Conservation (phyloP, 225 moss, liverwort and hornwort species). For the Thuidium tamariscinum region DNA sequence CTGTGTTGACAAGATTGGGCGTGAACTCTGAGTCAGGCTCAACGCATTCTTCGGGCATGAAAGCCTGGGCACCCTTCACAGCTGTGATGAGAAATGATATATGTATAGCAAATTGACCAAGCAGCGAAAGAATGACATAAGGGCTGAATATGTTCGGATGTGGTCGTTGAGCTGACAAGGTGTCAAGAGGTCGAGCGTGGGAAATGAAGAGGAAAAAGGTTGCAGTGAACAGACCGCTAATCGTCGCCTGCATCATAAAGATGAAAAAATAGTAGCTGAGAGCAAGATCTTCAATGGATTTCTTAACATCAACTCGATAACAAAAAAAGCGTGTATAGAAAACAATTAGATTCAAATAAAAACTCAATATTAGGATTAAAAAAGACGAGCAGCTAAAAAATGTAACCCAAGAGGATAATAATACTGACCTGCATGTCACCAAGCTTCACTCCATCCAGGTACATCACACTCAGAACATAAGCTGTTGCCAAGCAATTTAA, state of each 20-base stretch:
- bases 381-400: neutral
- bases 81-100: slow-evolving; percentile 76
- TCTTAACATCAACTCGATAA: neutral
- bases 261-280: neutral
- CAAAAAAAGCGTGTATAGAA: neutral
- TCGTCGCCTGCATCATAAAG: slow-evolving; percentile 62
- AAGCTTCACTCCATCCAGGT: slow-evolving; percentile 97
- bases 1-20: slow-evolving; percentile 96
- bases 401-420: neutral
- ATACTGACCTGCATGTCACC: slow-evolving; percentile 79
- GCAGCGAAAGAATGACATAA: slow-evolving; percentile 81
- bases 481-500: slow-evolving; percentile 97
- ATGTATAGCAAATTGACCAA: slow-evolving; percentile 91
- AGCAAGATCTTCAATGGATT: neutral
- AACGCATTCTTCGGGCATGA: slow-evolving; percentile 95
- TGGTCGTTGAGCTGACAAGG: slow-evolving; percentile 84
- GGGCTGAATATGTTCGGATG: slow-evolving; percentile 97
- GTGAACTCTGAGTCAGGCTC: slow-evolving; percentile 93
- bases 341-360: neutral
- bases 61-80: slow-evolving; percentile 84
- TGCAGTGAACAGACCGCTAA: slow-evolving; percentile 88
- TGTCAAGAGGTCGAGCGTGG: slow-evolving; percentile 81
- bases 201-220: slow-evolving; percentile 97
- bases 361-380: neutral
- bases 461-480: slow-evolving; percentile 96